Percentiles rank a stretch among this genome's conserved stretches.
phyloP scores from a whole-genome alignment of 139 green algal genomes.

The Tetratostichococcus sp. region DNA sequence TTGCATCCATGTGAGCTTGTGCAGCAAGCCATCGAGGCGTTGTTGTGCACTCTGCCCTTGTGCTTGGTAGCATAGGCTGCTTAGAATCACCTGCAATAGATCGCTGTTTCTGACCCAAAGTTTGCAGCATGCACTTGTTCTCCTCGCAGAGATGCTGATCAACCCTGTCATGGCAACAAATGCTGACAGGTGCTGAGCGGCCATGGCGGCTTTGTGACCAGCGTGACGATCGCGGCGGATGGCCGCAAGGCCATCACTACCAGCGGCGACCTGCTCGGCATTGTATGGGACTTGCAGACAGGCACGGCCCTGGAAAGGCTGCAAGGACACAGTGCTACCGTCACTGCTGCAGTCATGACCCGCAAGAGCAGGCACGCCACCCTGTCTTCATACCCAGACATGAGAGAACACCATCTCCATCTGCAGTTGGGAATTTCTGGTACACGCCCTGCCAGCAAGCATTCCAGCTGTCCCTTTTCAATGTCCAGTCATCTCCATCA shows the following conservation, averaged over 20 bases:
- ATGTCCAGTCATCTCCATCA: too few relatives aligned
- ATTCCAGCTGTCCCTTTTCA: too few relatives aligned
- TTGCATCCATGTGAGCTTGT: not conserved
- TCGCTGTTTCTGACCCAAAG: too few relatives aligned
- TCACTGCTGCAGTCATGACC: slow-evolving; percentile 54
- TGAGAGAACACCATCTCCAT: too few relatives aligned
- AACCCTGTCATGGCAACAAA: too few relatives aligned
- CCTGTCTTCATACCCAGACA: too few relatives aligned
- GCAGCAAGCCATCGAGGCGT: not conserved
- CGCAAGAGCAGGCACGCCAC: slow-evolving; percentile 23
- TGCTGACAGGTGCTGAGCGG: slow-evolving; percentile 29
- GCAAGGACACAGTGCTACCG: slow-evolving; percentile 60
- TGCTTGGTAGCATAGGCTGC: too few relatives aligned
- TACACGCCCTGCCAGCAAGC: too few relatives aligned
- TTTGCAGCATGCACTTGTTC: not conserved
- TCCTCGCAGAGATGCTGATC: too few relatives aligned
- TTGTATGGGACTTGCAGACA: slow-evolving; percentile 53
- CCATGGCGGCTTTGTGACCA: slow-evolving; percentile 60
- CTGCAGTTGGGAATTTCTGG: too few relatives aligned
- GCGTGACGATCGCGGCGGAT: slow-evolving; percentile 43
- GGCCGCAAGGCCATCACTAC: slow-evolving; percentile 44
- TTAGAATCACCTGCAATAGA: too few relatives aligned
- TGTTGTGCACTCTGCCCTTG: too few relatives aligned
- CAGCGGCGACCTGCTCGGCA: slow-evolving; percentile 51
- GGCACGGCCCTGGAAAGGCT: slow-evolving; percentile 42